Evolutionary conservation across 2,329 filamentous ascomycete genomes (phyloP).

Genomic region (Alternaria angustiovoidea): DNA sequence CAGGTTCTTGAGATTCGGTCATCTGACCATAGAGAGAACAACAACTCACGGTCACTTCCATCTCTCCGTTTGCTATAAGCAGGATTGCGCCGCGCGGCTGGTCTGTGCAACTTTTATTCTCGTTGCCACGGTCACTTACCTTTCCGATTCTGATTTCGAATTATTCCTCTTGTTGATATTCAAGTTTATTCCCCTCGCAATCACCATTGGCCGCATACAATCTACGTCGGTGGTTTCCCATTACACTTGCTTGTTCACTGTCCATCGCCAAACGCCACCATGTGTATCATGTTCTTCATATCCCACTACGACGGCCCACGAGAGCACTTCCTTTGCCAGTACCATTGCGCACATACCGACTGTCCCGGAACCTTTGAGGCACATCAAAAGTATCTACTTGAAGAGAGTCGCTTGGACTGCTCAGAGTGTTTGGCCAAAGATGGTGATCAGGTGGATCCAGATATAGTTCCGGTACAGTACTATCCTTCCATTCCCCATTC

Average conservation of each 20-base stretch:
- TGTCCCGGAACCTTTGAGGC: conserved; percentile 3
- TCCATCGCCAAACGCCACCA: not conserved
- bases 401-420: conserved; percentile 1
- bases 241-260: not conserved
- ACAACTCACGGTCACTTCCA: not conserved
- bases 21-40: not conserved
- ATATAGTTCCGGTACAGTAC: not conserved
- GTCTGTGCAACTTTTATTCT: not conserved
- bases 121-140: not conserved
- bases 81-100: not conserved
- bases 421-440: not conserved
- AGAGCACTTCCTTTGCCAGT: not conserved
- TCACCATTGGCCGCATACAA: no score
- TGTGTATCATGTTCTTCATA: conserved; percentile 22
- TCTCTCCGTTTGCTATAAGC: not conserved
- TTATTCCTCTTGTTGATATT: not conserved
- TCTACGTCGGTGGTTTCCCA: not conserved
- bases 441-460: not conserved
- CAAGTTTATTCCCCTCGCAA: not conserved
- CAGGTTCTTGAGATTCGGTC: not conserved
- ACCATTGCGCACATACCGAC: conserved; percentile 13
- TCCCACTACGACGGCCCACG: not conserved
- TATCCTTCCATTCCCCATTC: not conserved
- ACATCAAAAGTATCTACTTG: conserved; percentile 7
- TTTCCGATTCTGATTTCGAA: not conserved